Evolutionary conservation across 75 land plant genomes (phyloP).

Genomic region (Selaginella moellendorffii): DNA sequence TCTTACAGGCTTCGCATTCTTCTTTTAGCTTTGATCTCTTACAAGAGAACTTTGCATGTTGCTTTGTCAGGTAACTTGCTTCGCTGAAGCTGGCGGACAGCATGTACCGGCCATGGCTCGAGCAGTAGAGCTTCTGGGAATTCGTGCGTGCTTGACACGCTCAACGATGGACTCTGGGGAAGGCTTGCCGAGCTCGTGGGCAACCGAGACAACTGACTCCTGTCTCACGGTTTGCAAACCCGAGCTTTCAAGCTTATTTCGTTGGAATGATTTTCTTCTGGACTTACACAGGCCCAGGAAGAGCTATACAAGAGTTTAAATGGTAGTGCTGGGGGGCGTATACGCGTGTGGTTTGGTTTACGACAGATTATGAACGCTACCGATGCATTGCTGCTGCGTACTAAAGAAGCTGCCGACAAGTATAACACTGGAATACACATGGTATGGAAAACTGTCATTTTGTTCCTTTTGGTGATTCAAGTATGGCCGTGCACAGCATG

Average conservation of each 20-base stretch:
- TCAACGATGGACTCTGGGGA: slow-evolving; percentile 88
- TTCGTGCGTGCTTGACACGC: slow-evolving; percentile 73
- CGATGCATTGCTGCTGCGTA: slow-evolving; percentile 45
- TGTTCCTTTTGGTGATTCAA: too few species aligned
- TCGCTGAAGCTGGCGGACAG: slow-evolving; percentile 98
- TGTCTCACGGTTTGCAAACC: slow-evolving; percentile 60
- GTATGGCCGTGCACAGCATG: slow-evolving; percentile 82
- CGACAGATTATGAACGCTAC: slow-evolving; percentile 91
- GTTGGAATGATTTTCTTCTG: too few species aligned
- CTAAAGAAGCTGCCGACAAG: slow-evolving; percentile 65
- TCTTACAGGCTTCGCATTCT: too few species aligned
- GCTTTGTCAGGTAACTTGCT: slow-evolving; percentile 66
- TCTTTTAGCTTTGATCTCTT: too few species aligned
- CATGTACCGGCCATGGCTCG: slow-evolving; percentile 83
- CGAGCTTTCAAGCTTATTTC: neutral
- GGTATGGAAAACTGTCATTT: slow-evolving; percentile 24
- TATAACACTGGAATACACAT: slow-evolving; percentile 82
- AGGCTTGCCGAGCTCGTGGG: slow-evolving; percentile 72
- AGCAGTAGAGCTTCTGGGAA: slow-evolving; percentile 63
- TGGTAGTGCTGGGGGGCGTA: slow-evolving; percentile 70
- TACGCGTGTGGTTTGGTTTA: slow-evolving; percentile 82
- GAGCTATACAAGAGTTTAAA: slow-evolving; percentile 51
- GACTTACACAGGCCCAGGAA: slow-evolving; percentile 69
- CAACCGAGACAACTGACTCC: slow-evolving; percentile 36
- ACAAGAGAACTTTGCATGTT: too few species aligned